phyloP scores from a whole-genome alignment of 164 flowering plant species.

The Vitis labrusca region DNA sequence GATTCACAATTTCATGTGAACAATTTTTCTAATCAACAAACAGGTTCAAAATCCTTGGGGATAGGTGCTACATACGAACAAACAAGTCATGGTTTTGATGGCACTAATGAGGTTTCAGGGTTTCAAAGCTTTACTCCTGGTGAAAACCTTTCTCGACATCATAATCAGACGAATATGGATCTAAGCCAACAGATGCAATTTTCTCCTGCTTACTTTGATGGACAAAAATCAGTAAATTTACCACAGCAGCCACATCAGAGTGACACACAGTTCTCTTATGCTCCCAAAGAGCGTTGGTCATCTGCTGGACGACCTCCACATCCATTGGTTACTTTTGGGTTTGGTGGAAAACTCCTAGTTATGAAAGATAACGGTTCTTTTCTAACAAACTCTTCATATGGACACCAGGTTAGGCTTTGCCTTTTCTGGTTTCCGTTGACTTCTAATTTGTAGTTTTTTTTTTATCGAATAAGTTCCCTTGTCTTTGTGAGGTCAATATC shows the following conservation, averaged over 20 bases:
- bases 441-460: neutral
- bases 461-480: neutral
- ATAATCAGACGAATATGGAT: constrained; percentile 30
- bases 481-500: neutral
- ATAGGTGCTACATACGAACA: constrained; percentile 4
- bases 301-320: constrained; percentile 94
- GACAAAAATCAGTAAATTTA: constrained; percentile 34
- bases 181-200: constrained; percentile 39
- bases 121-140: constrained; percentile 39
- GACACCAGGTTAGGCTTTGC: constrained; percentile 58
- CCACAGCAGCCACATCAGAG: constrained; percentile 45
- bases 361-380: constrained; percentile 51
- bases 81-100: constrained; percentile 26
- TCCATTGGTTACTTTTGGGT: constrained; percentile 93
- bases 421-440: neutral
- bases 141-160: constrained; percentile 32
- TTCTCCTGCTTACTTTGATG: constrained; percentile 41
- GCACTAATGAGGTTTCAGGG: constrained; percentile 23
- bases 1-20: constrained; percentile 26
- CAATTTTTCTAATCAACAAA: constrained; percentile 23
- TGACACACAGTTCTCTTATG: constrained; percentile 32
- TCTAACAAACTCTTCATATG: constrained; percentile 37
- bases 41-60: constrained; percentile 14
- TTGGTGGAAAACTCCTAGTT: constrained; percentile 94
- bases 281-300: constrained; percentile 55